These are phyloP conservation scores for Paecilomyces variotii DNA, from an alignment of 2,329 filamentous ascomycete genomes.

Conservation along the genomic window DNA sequence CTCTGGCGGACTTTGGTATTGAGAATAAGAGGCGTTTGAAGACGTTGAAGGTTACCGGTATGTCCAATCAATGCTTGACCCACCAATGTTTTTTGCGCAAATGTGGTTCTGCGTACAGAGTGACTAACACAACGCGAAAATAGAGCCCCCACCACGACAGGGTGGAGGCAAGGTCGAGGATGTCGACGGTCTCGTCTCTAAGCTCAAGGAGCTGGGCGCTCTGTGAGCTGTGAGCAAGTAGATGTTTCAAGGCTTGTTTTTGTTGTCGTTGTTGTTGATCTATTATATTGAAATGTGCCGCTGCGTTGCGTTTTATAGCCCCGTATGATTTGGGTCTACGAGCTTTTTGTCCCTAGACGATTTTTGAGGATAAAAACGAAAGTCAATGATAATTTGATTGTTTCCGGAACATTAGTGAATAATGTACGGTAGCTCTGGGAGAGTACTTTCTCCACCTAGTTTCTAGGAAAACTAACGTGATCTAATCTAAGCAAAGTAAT, in stretches of 20 bases:
- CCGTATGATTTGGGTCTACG: not conserved
- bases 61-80: slow-evolving; percentile 16
- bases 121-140: slow-evolving; percentile 1
- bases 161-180: slow-evolving; percentile 96
- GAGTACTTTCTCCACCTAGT: too few species aligned
- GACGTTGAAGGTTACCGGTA: slow-evolving; percentile 79
- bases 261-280: not conserved
- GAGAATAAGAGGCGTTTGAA: slow-evolving; percentile 70
- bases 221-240: slow-evolving; percentile 45
- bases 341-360: not conserved
- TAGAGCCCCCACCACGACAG: slow-evolving; percentile 78
- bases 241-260: not conserved
- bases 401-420: not conserved
- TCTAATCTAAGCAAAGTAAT: too few species aligned
- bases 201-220: slow-evolving; percentile 93
- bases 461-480: too few species aligned
- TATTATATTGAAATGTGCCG: not conserved
- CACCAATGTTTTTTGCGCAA: slow-evolving; percentile 9
- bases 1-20: slow-evolving; percentile 70
- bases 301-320: not conserved
- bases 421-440: too few species aligned
- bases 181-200: slow-evolving; percentile 86
- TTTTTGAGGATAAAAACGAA: not conserved
- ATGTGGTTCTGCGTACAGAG: not conserved
- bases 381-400: not conserved